Percentiles rank a stretch among this genome's conserved stretches.
Evolutionary conservation across 2,329 filamentous ascomycete genomes (phyloP).

Genomic region (Scortechinia acanthostroma): DNA sequence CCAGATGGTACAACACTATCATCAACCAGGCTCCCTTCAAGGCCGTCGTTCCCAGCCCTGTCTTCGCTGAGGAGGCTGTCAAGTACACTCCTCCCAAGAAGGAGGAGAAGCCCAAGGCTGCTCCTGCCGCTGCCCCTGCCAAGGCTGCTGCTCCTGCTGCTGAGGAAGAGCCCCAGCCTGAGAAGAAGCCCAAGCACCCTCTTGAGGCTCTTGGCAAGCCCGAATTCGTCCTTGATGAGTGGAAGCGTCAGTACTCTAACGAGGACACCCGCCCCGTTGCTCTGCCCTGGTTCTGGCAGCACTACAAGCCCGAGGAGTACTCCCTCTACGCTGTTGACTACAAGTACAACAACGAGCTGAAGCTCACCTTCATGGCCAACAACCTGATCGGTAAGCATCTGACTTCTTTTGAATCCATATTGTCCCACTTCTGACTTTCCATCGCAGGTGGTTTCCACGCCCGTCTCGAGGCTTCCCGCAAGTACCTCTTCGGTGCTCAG

Average conservation of each 20-base stretch:
- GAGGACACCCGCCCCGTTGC: constrained; percentile 70
- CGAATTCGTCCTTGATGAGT: constrained; percentile 83
- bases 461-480: constrained; percentile 93
- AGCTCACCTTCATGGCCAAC: constrained; percentile 95
- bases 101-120: constrained; percentile 30
- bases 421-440: not conserved
- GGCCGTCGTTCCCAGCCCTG: constrained; percentile 67
- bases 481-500: constrained; percentile 88
- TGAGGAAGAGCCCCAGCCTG: constrained; percentile 50
- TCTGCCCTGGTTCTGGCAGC: constrained; percentile 97
- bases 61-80: constrained; percentile 72
- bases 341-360: constrained; percentile 99
- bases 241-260: constrained; percentile 99
- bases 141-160: constrained; percentile 15
- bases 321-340: constrained; percentile 90
- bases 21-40: constrained; percentile 88
- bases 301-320: constrained; percentile 89
- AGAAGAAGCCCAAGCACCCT: constrained; percentile 94
- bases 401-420: not conserved
- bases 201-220: constrained; percentile 76
- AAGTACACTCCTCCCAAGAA: constrained; percentile 26
- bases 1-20: constrained; percentile 92
- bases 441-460: constrained; percentile 83
- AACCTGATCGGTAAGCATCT: constrained; percentile 70
- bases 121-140: constrained; percentile 9